Percentiles rank a stretch among this genome's conserved stretches.
Conservation (phyloP, 2,329 filamentous ascomycete genomes). For the Diaporthe vexans region DNA sequence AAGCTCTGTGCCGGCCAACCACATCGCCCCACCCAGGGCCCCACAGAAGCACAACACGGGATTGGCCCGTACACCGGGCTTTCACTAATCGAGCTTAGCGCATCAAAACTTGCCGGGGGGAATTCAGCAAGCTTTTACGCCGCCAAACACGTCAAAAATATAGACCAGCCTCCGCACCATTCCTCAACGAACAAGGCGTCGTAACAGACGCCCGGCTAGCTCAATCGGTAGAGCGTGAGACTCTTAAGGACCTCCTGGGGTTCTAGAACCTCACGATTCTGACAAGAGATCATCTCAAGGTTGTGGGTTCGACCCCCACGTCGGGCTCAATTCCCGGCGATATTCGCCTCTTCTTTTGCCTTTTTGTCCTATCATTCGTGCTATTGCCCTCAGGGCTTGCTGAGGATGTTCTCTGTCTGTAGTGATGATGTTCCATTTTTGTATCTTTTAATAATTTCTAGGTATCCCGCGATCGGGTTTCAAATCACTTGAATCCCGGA, state of each 20-base stretch:
- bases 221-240: slow-evolving; percentile 82
- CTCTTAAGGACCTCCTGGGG: too few relatives aligned
- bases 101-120: background rate
- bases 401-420: background rate
- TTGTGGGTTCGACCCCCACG: slow-evolving; percentile 42
- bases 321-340: slow-evolving; percentile 40
- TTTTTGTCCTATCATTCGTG: background rate
- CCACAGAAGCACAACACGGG: slow-evolving; percentile 12
- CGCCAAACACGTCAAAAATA: background rate
- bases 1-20: background rate
- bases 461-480: background rate
- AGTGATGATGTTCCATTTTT: background rate
- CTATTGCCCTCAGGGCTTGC: background rate
- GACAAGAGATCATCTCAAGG: slow-evolving; percentile 36
- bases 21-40: background rate
- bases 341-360: background rate
- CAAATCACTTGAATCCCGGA: background rate
- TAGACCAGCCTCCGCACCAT: fast-evolving
- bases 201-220: slow-evolving; percentile 65
- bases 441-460: background rate
- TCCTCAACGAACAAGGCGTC: background rate
- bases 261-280: slow-evolving; percentile 38
- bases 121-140: too few relatives aligned
- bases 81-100: background rate
- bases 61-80: background rate